Evolutionary conservation across 2,329 filamentous ascomycete genomes (phyloP), one percentile per base, ranked within the genome.

Genomic region (Truncatella angustata): DNA sequence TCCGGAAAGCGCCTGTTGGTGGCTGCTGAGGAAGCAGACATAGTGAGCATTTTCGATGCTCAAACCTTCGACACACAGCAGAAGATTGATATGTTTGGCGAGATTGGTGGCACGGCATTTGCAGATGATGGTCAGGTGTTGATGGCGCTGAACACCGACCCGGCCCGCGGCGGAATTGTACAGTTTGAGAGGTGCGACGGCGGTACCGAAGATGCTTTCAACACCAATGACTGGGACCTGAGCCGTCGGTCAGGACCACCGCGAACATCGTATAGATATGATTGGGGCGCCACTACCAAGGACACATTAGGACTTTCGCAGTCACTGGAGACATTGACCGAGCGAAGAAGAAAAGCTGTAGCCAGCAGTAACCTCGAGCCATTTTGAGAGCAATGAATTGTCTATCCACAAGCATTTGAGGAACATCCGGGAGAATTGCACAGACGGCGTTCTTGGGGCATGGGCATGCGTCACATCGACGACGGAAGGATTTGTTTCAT

Each of bases 1-100:
- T 83, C 83, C 47, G 87, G 87, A 2, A 80, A 78, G 57, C 78
- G 80, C 3, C 76, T 90, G 1, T 76, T 93, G 11, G 78, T 90
- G 10, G 85, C 85, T 2, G 88, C 87, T 2, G 90, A 93, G 66
- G 86, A 89, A 63, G 87, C 88, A 30, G 89, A 93, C 63, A 82
- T 81, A 53, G 70, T 93, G 62, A 85, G 80, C 64, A 73, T 92
- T 42, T 85, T 91, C 58, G 84, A 91, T 57, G 86, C 83, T 0
- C 74, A 80, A 60, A 84, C 75, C 0, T 89, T 85, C 60, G 68
- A 74, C 20, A 77, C 77, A n/a, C 84, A 84, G 66, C 88, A 92
- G 67, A 82, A 80, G 0, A 70, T 92, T 9, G 86, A 89, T 55
- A 78, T 91, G 51, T 91, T 92, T 66, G 88, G 89, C 32, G 86